These are phyloP conservation scores for Cladophialophora exuberans DNA, from an alignment of 2,329 filamentous ascomycete genomes.

Conservation along the genomic window DNA sequence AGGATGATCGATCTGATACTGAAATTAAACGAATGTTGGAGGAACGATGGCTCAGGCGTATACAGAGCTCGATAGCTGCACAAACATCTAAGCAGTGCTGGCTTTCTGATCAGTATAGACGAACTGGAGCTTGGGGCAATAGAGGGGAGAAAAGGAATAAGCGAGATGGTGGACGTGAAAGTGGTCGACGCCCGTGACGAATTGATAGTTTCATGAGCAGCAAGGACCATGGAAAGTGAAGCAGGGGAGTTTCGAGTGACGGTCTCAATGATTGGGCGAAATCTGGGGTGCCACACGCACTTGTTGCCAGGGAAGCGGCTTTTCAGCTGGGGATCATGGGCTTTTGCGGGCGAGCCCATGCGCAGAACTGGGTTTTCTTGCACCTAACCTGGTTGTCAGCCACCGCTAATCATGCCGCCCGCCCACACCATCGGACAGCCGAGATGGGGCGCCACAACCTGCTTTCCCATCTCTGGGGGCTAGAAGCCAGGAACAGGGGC, in stretches of 20 bases:
- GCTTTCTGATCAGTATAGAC: neutral
- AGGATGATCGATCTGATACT: neutral
- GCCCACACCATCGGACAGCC: constrained; percentile 4
- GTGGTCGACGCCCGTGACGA: constrained; percentile 3
- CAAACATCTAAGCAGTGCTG: constrained; percentile 1
- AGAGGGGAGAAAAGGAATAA: neutral
- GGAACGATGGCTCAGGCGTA: neutral
- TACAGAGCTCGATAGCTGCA: neutral
- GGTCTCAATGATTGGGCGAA: constrained; percentile 4
- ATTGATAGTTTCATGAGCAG: constrained; percentile 2
- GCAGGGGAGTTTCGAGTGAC: neutral
- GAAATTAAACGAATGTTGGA: neutral
- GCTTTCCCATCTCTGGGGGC: constrained; percentile 2
- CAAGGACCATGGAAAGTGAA: neutral
- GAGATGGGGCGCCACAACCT: constrained; percentile 4
- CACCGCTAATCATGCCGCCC: constrained; percentile 6
- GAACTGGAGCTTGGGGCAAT: neutral
- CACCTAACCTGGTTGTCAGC: neutral
- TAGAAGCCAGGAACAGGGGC: neutral
- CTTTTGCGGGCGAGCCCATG: neutral
- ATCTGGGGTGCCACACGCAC: neutral
- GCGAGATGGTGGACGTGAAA: constrained; percentile 1
- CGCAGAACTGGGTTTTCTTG: neutral
- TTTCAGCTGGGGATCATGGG: neutral
- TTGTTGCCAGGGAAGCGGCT: constrained; percentile 7